Evolutionary conservation across 306 rosid species (phyloP).

Genomic region (Begonia peltatifolia): DNA sequence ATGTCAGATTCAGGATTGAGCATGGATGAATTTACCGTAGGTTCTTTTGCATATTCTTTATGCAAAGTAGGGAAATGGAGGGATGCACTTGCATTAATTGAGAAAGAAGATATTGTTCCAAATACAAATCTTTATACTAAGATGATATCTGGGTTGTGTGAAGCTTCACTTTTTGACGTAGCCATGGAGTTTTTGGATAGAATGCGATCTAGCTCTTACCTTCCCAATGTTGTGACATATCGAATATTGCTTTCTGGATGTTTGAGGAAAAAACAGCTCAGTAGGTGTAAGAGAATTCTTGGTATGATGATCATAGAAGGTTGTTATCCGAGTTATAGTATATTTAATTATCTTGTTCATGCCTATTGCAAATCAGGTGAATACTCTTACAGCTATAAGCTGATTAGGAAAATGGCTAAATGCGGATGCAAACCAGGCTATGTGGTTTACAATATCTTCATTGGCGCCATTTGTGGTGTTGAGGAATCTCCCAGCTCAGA

Average conservation of each 20-base stretch:
- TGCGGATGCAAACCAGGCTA: conserved; percentile 64
- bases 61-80: conserved; percentile 53
- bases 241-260: conserved; percentile 63
- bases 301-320: conserved; percentile 77
- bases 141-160: conserved; percentile 74
- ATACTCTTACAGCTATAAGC: conserved; percentile 57
- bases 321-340: conserved; percentile 59
- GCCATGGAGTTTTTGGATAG: conserved; percentile 53
- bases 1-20: conserved; percentile 45
- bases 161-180: conserved; percentile 70
- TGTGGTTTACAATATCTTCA: conserved; percentile 56
- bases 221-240: conserved; percentile 60
- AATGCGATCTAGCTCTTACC: conserved; percentile 62
- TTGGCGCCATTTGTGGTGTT: conserved; percentile 50
- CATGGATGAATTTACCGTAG: conserved; percentile 51
- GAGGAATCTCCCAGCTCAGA: conserved; percentile 37
- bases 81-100: conserved; percentile 48
- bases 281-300: conserved; percentile 77
- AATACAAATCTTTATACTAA: conserved; percentile 47
- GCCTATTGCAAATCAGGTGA: conserved; percentile 55
- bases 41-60: conserved; percentile 44
- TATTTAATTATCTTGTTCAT: conserved; percentile 67
- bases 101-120: conserved; percentile 42
- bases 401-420: conserved; percentile 50
- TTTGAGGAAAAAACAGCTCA: conserved; percentile 52